A percentile compares a stretch with the other conserved stretches of the same genome.
phyloP scores from a whole-genome alignment of 495 filamentous ascomycete species.

The Hypoxylon perforatum region DNA sequence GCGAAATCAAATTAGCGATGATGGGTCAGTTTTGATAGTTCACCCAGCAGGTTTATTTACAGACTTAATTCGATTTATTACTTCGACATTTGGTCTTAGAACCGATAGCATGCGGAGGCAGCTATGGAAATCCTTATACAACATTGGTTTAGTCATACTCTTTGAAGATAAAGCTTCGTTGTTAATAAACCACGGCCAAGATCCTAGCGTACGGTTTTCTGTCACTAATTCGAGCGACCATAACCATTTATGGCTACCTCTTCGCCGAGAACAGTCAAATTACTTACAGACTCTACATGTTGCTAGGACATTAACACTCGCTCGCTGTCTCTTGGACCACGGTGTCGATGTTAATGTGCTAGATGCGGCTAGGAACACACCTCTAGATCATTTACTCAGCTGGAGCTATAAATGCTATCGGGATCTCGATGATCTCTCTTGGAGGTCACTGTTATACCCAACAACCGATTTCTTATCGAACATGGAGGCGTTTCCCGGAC shows the following conservation, averaged over 20 bases:
- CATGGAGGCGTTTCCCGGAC: not conserved
- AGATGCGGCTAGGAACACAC: not conserved
- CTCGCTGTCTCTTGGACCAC: not conserved
- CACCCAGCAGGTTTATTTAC: not conserved
- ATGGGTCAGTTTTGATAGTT: not conserved
- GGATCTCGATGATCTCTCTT: too few relatives aligned
- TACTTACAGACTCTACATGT: not conserved
- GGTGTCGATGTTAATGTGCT: not conserved
- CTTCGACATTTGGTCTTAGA: not conserved
- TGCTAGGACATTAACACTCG: not conserved
- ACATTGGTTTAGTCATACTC: too few relatives aligned
- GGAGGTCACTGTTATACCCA: not conserved
- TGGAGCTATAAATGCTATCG: too few relatives aligned
- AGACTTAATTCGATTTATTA: not conserved
- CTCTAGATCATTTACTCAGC: conserved; percentile 1
- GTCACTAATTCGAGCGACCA: not conserved
- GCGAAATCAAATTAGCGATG: not conserved
- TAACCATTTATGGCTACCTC: not conserved
- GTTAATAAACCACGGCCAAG: not conserved
- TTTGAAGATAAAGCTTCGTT: not conserved
- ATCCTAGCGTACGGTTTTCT: not conserved
- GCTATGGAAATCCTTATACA: too few relatives aligned
- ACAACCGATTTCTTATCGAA: not conserved
- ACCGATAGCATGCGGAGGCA: not conserved
- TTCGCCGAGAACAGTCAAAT: not conserved